These are phyloP conservation scores for Ustilaginoidea virens DNA, from an alignment of 2,329 filamentous ascomycete genomes.

Conservation along the genomic window DNA sequence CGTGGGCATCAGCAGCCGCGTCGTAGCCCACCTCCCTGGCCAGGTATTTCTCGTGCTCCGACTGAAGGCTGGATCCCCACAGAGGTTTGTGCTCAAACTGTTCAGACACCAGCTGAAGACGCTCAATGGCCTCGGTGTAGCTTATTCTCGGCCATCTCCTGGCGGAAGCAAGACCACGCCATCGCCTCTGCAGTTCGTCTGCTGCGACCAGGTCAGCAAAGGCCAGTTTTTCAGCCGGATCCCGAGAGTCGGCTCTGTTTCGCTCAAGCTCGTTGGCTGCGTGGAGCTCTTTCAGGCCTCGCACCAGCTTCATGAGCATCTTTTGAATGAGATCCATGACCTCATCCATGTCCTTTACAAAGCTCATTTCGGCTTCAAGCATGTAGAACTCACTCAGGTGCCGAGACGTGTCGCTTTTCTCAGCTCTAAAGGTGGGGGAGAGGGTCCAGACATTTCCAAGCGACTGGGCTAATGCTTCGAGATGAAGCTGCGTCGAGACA, in stretches of 20 bases:
- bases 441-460: constrained; percentile 87
- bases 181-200: constrained; percentile 46
- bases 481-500: constrained; percentile 84
- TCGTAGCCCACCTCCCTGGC: constrained; percentile 47
- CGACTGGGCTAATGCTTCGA: constrained; percentile 81
- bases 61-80: constrained; percentile 64
- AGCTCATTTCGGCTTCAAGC: constrained; percentile 83
- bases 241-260: constrained; percentile 19
- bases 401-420: constrained; percentile 81
- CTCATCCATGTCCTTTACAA: constrained; percentile 50
- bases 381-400: constrained; percentile 98
- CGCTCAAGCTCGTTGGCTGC: constrained; percentile 28
- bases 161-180: constrained; percentile 46
- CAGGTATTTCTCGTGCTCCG: constrained; percentile 85
- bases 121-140: constrained; percentile 61
- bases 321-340: constrained; percentile 72
- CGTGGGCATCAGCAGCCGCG: constrained; percentile 26
- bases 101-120: constrained; percentile 44
- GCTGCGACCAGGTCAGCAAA: constrained; percentile 27
- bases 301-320: constrained; percentile 46
- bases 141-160: constrained; percentile 63
- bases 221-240: constrained; percentile 24
- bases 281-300: constrained; percentile 22
- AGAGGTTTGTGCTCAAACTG: constrained; percentile 53
- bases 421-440: constrained; percentile 85